Evolutionary conservation across 352 stramenopile genomes (phyloP), one percentile per base, ranked within the genome.

Genomic region (Pythium grandisporangium): DNA sequence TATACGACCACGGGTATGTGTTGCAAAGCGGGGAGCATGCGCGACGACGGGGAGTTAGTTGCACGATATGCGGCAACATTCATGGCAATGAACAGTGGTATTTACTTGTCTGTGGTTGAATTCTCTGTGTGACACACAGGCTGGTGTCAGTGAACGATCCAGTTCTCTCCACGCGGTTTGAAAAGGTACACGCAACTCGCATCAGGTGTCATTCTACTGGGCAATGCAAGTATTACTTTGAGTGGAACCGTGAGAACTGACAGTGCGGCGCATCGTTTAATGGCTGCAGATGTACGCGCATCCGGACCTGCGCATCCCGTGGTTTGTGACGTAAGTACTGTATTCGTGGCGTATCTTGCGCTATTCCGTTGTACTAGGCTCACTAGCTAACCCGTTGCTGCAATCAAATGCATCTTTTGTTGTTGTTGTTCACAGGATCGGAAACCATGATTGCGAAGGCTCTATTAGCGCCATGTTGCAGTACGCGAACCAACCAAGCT

Each of bases 361-460:
- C n/a, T n/a, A n/a, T n/a, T n/a, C n/a, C n/a, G n/a, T n/a, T n/a
- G n/a, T n/a, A n/a, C n/a, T n/a, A n/a, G n/a, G n/a, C n/a, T n/a
- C n/a, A n/a, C n/a, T n/a, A n/a, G n/a, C n/a, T n/a, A n/a, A n/a
- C n/a, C n/a, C n/a, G n/a, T n/a, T n/a, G n/a, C n/a, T n/a, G n/a
- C n/a, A n/a, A n/a, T n/a, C n/a, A n/a, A n/a, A n/a, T n/a, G n/a
- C n/a, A n/a, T n/a, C n/a, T n/a, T n/a, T n/a, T n/a, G n/a, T n/a
- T n/a, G n/a, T n/a, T n/a, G n/a, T n/a, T n/a, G n/a, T 37, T n/a
- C 8, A 6, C 43, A 90, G 77, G 39, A 82, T 93, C 30, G 80
- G 80, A 22, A 93, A 93, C 46, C 80, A 93, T 41, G 80, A 93
- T 57, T 93, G 80, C 35, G 80, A 93, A 66, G 80, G 77, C 40